Base-by-base conservation (phyloP, 2,329 filamentous ascomycete genomes). In the Canariomyces notabilis region DNA sequence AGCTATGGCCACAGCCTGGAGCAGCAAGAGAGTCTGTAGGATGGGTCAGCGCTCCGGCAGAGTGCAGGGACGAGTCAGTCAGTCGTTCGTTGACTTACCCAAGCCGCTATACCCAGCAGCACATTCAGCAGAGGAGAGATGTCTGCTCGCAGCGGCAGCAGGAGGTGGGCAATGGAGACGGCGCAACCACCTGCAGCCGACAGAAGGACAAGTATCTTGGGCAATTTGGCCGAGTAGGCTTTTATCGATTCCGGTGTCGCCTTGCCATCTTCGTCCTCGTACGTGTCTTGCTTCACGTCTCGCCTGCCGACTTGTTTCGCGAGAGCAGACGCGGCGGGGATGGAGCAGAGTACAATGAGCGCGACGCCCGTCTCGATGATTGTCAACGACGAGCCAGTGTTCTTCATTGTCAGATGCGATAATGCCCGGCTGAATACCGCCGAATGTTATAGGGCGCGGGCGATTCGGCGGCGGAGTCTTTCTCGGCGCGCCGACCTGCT, bases 231-330 rank as follows among this genome's bases (percentile, higher is more conserved):
- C 21, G 83, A 84, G 59, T 83, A 89, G 32, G 71, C 72, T 18
- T 73, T 72, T 42, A 80, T 61, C 1, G 81, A 80, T 59, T 84
- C 80, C 33, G 77, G 72, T 0, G 80, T 84, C 23, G 82, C 83
- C 52, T 75, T 72, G 39, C 86, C 86, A 64, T 90, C 86, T 51
- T 74, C 67, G 59, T 90, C 86, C 55, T 81, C 69, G 58, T 89
- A 89, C 11, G 73, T 67, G 33, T 74, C 67, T 47, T 66, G 66
- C 46, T 53, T 61, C 21, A 51, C 59, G 48, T 63, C 57, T 35
- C 57, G 55, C 38, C 46, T 60, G 50, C 39, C 54, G 32, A 62
- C 56, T 57, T 50, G 61, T 37, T 36, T 38, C 32, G 59, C 55
- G 48, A 62, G 55, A 53, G 55, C 53, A 34, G 58, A 54, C 11